A percentile compares a stretch with the other conserved stretches of the same genome.
Conservation (phyloP, 805 yeast genomes). For the Candida coquimbonensis region DNA sequence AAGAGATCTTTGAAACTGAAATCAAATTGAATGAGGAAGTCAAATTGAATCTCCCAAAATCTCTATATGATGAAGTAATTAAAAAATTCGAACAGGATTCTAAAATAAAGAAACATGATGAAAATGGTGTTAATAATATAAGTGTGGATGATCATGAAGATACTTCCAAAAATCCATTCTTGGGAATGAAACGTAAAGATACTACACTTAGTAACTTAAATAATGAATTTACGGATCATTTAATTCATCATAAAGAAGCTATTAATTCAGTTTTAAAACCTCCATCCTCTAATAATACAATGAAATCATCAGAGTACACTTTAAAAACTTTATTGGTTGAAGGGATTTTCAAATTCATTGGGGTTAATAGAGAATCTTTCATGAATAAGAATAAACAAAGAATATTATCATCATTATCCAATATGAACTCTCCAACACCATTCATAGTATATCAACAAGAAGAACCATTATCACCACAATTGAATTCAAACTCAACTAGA, state of each 20-base stretch:
- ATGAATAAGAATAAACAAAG: constrained; percentile 4
- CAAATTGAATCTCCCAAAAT: constrained; percentile 50
- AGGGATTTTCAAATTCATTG: constrained; percentile 60
- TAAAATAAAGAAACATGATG: background rate
- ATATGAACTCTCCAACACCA: constrained; percentile 16
- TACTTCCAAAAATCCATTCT: background rate
- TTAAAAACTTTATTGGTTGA: constrained; percentile 61
- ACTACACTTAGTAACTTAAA: background rate
- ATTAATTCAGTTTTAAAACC: constrained; percentile 2
- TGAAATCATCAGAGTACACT: constrained; percentile 37
- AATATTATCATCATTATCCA: constrained; percentile 3
- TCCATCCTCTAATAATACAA: background rate
- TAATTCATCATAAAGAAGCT: background rate
- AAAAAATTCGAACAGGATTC: constrained; percentile 28
- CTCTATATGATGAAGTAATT: constrained; percentile 51
- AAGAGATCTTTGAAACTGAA: constrained; percentile 76
- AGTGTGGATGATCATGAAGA: background rate
- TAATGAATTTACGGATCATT: background rate
- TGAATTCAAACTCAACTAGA: background rate
- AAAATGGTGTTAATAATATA: background rate
- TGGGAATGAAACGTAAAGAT: background rate
- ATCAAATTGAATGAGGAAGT: constrained; percentile 47
- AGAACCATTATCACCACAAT: background rate
- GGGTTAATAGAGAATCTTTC: constrained; percentile 42
- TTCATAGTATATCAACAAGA: constrained; percentile 8